These are phyloP conservation scores for Aspergillus niger DNA, from an alignment of 2,329 filamentous ascomycete species.

Conservation along the genomic window DNA sequence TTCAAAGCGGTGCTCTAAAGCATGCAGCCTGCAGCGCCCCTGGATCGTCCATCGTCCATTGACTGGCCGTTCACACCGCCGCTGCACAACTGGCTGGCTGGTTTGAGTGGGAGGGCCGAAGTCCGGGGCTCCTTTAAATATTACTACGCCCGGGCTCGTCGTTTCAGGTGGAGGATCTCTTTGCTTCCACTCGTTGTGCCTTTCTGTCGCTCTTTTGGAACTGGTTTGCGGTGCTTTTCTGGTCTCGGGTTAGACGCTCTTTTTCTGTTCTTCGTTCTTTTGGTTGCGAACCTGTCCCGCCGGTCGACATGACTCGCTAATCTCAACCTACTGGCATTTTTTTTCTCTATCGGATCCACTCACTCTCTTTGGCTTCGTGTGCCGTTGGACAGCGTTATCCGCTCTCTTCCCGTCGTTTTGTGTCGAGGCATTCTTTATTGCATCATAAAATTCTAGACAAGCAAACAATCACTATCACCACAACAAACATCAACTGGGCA, in stretches of 20 bases:
- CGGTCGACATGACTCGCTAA: slow-evolving; percentile 20
- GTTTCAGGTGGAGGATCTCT: slow-evolving; percentile 30
- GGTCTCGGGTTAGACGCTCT: slow-evolving; percentile 34
- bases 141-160: slow-evolving; percentile 17
- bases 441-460: slow-evolving; percentile 26
- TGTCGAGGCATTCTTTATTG: slow-evolving; percentile 33
- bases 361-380: slow-evolving; percentile 16
- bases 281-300: slow-evolving; percentile 11
- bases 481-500: slow-evolving; percentile 22
- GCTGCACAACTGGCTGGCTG: slow-evolving; percentile 18
- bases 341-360: slow-evolving; percentile 22
- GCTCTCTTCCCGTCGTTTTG: slow-evolving; percentile 24
- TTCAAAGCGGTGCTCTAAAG: slow-evolving; percentile 19
- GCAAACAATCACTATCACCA: slow-evolving; percentile 7
- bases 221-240: slow-evolving; percentile 29
- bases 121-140: slow-evolving; percentile 25
- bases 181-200: slow-evolving; percentile 31
- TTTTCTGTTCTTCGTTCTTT: slow-evolving; percentile 21
- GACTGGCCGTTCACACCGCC: slow-evolving; percentile 28
- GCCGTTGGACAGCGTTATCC: slow-evolving; percentile 21
- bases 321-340: slow-evolving; percentile 19
- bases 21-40: slow-evolving; percentile 28
- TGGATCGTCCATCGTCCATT: slow-evolving; percentile 20
- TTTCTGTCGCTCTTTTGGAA: slow-evolving; percentile 38
- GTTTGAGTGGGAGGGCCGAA: slow-evolving; percentile 23